These are phyloP conservation scores for Plantago ovata DNA, from an alignment of 257 asterid genomes.

Conservation along the genomic window DNA sequence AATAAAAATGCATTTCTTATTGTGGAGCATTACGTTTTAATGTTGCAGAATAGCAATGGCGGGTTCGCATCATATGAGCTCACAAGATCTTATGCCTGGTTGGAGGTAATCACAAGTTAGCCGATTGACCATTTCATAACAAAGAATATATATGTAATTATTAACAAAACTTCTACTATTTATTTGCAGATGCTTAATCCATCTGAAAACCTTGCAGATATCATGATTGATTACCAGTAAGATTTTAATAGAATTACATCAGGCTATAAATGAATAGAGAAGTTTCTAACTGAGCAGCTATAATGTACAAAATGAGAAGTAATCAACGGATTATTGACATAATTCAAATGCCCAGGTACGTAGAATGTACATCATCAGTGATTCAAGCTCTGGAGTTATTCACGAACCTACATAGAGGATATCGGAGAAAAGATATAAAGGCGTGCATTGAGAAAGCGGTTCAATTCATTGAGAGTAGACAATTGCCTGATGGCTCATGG, in stretches of 20 bases:
- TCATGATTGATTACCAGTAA: constrained; percentile 71
- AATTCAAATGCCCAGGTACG: constrained; percentile 25
- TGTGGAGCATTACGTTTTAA: background rate
- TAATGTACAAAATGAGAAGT: no score
- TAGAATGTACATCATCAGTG: constrained; percentile 59
- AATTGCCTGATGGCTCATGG: constrained; percentile 57
- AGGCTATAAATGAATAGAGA: background rate
- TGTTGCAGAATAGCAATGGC: constrained; percentile 54
- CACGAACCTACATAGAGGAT: constrained; percentile 33
- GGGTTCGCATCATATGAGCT: constrained; percentile 85
- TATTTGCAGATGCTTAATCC: constrained; percentile 62
- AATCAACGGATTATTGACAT: no score
- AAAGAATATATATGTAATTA: background rate
- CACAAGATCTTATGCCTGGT: constrained; percentile 70
- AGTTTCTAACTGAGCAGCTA: background rate
- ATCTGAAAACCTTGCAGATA: constrained; percentile 70
- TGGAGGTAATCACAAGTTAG: constrained; percentile 41
- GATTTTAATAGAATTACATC: constrained; percentile 4
- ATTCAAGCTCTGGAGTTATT: constrained; percentile 40
- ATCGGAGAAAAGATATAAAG: constrained; percentile 41
- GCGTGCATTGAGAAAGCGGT: constrained; percentile 32
- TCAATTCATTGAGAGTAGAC: constrained; percentile 33
- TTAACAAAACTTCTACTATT: background rate
- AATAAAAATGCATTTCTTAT: background rate
- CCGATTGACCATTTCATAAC: background rate